Evolutionary conservation across 768 basidiomycete genomes (phyloP).

Genomic region (Tylopilus plumbeoviolaceoides): DNA sequence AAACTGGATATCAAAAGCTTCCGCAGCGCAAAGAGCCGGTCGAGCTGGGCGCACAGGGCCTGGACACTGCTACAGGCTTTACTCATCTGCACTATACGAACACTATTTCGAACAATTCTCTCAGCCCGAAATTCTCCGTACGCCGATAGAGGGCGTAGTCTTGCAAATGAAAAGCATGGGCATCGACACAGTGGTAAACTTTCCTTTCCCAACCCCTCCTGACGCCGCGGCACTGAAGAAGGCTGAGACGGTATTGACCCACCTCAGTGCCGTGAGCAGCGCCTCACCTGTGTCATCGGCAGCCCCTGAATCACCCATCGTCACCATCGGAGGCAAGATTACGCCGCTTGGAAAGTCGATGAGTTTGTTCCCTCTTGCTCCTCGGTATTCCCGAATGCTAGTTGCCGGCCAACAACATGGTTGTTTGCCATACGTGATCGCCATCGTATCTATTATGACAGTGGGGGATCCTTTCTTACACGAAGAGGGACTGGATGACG

Average conservation of each 20-base stretch:
- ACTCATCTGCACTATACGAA: conserved; percentile 93
- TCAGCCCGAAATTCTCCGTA: conserved; percentile 88
- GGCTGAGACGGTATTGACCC: conserved; percentile 75
- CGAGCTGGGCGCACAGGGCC: conserved; percentile 97
- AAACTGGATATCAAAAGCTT: conserved; percentile 93
- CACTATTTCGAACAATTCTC: conserved; percentile 87
- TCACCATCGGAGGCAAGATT: conserved; percentile 55
- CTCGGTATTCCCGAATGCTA: conserved; percentile 94
- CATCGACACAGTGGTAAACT: conserved; percentile 93
- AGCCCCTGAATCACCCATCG: conserved; percentile 11
- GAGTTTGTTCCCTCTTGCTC: conserved; percentile 91
- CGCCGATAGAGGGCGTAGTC: conserved; percentile 95
- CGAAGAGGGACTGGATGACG: conserved; percentile 60
- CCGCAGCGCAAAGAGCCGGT: conserved; percentile 90
- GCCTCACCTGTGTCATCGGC: conserved; percentile 21
- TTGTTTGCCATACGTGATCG: conserved; percentile 87
- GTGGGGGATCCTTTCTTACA: conserved; percentile 96
- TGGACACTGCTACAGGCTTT: conserved; percentile 96
- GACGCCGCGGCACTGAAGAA: conserved; percentile 69
- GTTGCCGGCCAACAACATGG: conserved; percentile 83
- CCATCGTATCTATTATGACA: conserved; percentile 85
- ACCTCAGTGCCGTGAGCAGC: conserved; percentile 76
- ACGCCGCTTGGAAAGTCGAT: conserved; percentile 90
- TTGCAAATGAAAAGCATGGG: conserved; percentile 99
- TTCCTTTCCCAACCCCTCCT: conserved; percentile 97